Conservation (phyloP, 192 early-diverging fungal genomes). For the Coemansia sp. region DNA sequence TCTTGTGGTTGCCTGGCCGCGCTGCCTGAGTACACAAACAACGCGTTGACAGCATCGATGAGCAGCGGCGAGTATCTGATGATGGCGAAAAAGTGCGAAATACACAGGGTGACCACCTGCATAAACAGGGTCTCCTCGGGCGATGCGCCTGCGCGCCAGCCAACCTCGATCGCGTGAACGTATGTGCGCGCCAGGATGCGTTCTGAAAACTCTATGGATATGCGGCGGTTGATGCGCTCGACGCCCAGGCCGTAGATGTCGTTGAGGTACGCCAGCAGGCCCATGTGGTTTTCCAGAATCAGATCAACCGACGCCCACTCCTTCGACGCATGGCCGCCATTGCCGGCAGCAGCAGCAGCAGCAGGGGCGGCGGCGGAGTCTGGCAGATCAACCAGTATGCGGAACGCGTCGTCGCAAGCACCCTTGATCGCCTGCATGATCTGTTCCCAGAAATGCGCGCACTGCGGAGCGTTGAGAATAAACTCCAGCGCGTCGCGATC, state of each 20-base stretch:
- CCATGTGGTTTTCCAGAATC: conserved; percentile 63
- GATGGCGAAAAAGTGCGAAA: conserved; percentile 51
- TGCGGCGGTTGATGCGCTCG: conserved; percentile 56
- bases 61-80: conserved; percentile 46
- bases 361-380: too few species aligned
- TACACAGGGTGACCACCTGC: conserved; percentile 48
- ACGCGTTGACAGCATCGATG: conserved; percentile 30
- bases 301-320: conserved; percentile 55
- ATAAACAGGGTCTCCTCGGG: conserved; percentile 46
- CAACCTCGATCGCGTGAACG: conserved; percentile 33
- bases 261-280: conserved; percentile 64
- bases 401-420: conserved; percentile 40
- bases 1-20: not conserved
- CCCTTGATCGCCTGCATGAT: conserved; percentile 38
- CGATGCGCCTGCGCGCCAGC: conserved; percentile 27
- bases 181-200: conserved; percentile 38
- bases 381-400: conserved; percentile 49
- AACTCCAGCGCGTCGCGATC: conserved; percentile 37
- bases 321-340: conserved; percentile 4
- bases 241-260: conserved; percentile 60
- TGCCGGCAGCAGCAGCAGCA: conserved; percentile 17
- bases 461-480: conserved; percentile 25
- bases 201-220: conserved; percentile 29
- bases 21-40: conserved; percentile 19
- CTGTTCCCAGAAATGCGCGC: conserved; percentile 44